Percentiles rank a stretch among this genome's conserved stretches.
Conservation (phyloP, 1,284 basidiomycete genomes). For the Puccinia novopanici region DNA sequence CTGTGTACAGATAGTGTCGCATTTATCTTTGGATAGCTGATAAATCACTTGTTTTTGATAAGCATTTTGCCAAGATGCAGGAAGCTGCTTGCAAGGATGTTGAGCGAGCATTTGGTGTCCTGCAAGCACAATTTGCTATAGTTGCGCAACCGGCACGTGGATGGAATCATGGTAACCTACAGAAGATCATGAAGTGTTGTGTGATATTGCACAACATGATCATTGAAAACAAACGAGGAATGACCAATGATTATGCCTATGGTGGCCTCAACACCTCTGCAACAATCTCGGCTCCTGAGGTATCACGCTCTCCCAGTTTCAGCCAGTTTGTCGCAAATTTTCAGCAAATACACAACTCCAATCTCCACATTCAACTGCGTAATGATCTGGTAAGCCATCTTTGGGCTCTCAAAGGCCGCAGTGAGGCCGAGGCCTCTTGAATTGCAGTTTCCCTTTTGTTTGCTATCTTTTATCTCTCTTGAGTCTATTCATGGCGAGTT, state of each 20-base stretch:
- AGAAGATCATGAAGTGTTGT: neutral
- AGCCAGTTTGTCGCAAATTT: too few relatives aligned
- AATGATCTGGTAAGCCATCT: too few relatives aligned
- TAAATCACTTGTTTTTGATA: too few relatives aligned
- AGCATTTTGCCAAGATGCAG: constrained; percentile 1
- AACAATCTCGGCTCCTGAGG: neutral
- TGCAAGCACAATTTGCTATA: neutral
- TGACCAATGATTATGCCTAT: neutral
- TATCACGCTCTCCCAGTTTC: neutral
- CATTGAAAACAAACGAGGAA: neutral
- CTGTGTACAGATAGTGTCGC: too few relatives aligned
- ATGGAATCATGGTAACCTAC: neutral
- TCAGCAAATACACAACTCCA: too few relatives aligned
- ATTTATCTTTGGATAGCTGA: too few relatives aligned
- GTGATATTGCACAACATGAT: constrained; percentile 37
- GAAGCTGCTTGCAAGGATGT: neutral
- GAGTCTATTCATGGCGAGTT: neutral
- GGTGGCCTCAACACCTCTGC: neutral
- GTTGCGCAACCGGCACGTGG: neutral
- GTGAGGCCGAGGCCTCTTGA: too few relatives aligned
- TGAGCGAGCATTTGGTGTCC: constrained; percentile 15
- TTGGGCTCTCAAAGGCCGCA: too few relatives aligned
- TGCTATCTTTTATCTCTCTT: too few relatives aligned
- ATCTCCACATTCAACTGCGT: too few relatives aligned
- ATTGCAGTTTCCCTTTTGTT: too few relatives aligned